These are phyloP conservation scores for Haematococcus lacustris DNA, from an alignment of 139 green algal species.

Conservation along the genomic window DNA sequence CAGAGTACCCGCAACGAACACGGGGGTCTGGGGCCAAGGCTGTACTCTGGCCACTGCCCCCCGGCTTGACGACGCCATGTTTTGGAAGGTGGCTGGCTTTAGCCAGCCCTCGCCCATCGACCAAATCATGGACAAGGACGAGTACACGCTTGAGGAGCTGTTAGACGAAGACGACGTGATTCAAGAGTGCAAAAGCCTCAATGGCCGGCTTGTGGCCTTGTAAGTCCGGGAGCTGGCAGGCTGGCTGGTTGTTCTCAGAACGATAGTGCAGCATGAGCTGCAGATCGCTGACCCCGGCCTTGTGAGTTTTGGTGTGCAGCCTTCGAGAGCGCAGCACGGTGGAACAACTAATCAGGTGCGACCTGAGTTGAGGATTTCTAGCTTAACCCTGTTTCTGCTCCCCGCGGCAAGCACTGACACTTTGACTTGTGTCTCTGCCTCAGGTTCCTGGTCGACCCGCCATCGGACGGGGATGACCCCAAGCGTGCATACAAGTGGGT, in stretches of 20 bases:
- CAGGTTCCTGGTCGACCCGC: conserved; percentile 65
- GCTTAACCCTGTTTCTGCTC: too few relatives aligned
- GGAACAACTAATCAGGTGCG: conserved; percentile 63
- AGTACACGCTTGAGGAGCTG: conserved; percentile 86
- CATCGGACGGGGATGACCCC: conserved; percentile 51
- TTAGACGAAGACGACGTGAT: conserved; percentile 93
- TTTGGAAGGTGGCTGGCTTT: conserved; percentile 12
- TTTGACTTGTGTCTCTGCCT: not conserved
- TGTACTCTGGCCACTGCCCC: too few relatives aligned
- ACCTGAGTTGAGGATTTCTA: not conserved
- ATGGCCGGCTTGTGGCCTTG: conserved; percentile 77
- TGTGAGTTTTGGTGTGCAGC: conserved; percentile 25
- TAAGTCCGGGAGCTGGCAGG: conserved; percentile 23
- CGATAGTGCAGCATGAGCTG: not conserved
- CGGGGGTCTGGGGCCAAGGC: too few relatives aligned
- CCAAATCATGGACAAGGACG: conserved; percentile 81
- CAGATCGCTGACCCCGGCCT: too few relatives aligned
- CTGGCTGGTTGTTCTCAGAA: not conserved
- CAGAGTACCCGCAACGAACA: too few relatives aligned
- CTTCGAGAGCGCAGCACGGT: conserved; percentile 62
- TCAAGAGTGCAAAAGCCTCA: conserved; percentile 88
- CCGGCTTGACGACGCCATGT: too few relatives aligned
- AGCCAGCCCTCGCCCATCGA: conserved; percentile 35
- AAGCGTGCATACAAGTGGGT: conserved; percentile 69
- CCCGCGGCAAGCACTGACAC: too few relatives aligned